Evolutionary conservation across 306 rosid genomes (phyloP), one percentile per base, ranked within the genome.

Genomic region (Alnus rubra): DNA sequence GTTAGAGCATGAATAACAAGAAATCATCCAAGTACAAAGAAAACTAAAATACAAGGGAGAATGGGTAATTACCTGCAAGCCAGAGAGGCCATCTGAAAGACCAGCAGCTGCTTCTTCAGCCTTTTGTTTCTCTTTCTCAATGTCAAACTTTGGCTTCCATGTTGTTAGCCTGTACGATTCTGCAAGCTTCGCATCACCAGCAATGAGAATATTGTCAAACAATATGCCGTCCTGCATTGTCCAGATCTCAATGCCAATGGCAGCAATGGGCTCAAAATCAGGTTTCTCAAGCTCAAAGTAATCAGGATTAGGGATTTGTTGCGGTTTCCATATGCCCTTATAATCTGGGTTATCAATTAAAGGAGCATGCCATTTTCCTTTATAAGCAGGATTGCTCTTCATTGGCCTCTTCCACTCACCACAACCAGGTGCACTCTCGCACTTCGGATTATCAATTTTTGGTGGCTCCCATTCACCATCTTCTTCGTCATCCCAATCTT

Each of bases 391-490:
- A 79, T 94, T 94, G 79, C 76, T 91, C 90, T 94, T 94, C 90
- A 75, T 88, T 81, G 98, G 98, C 87, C 73, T 94, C 88, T 94
- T 89, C 92, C 98, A 94, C 82, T 92, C 97, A 69, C 97, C 98
- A 82, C 98, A 94, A 47, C 98, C 98, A 47, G 98, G 97, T 49
- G 93, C 95, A 23, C 87, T 31, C 84, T 86, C 91, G 80, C 98
- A 94, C 83, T 85, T 91, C 0, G 92, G 97, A 85, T 94, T 94
- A 16, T 84, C 92, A 74, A 88, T 91, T 83, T 88, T 91, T 3
- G 99, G 99, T 45, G 97, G 90, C 77, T 95, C 99, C 96, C 95
- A 95, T 78, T 88, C 94, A 78, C 99, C 98, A 90, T 95, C 99
- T 85, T 95, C 99, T 64, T 95, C 99, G 12, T 95, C 99, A 78